Conservation (phyloP, 1,284 basidiomycete species). For the Pseudozyma thailandica region DNA sequence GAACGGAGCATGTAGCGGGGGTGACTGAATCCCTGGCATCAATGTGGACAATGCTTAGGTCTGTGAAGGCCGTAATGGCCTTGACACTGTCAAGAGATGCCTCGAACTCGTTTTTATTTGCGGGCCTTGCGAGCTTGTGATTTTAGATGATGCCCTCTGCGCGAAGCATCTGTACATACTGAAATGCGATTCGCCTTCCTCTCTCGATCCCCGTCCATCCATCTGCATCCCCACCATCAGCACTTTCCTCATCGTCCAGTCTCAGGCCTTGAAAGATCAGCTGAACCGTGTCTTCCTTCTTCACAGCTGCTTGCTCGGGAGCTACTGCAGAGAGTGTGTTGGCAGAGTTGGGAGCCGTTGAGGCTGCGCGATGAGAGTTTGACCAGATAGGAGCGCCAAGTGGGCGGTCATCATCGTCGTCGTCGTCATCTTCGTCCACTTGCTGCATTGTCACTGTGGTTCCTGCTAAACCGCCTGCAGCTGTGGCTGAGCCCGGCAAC, state of each 20-base stretch:
- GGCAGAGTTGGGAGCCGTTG: neutral
- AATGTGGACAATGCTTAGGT: no score
- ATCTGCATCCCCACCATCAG: constrained; percentile 1
- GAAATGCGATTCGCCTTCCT: constrained; percentile 40
- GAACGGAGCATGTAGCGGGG: no score
- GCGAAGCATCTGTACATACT: constrained; percentile 50
- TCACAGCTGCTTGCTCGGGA: neutral
- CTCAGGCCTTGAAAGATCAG: constrained; percentile 44
- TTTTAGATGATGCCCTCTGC: constrained; percentile 47
- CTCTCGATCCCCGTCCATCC: constrained; percentile 46
- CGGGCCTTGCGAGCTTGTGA: no score
- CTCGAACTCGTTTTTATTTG: no score
- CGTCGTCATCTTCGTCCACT: constrained; percentile 41
- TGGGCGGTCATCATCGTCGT: constrained; percentile 49
- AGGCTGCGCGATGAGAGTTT: constrained; percentile 11
- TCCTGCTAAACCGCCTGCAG: constrained; percentile 10
- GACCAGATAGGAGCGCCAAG: constrained; percentile 31
- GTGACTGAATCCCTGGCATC: no score
- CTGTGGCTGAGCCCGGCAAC: neutral
- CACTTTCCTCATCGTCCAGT: constrained; percentile 2
- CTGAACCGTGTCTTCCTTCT: constrained; percentile 34
- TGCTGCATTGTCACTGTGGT: constrained; percentile 43
- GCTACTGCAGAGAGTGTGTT: neutral
- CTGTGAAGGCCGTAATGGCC: no score
- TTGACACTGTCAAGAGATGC: no score